Evolutionary conservation across 768 basidiomycete species (phyloP).

Genomic region (Lyophyllum atratum): DNA sequence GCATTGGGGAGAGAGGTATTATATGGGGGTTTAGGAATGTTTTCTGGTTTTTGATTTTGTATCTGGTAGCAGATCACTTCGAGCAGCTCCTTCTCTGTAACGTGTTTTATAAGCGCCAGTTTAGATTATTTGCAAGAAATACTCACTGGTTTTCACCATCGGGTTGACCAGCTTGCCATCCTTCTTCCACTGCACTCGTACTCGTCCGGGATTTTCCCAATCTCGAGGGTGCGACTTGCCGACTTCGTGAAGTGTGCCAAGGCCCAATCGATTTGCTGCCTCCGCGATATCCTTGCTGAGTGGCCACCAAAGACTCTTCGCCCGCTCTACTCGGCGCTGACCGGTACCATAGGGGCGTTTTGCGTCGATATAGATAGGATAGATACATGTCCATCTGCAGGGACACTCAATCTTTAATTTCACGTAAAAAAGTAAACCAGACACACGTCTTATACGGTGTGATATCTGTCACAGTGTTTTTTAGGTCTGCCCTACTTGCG

Average conservation of each 20-base stretch:
- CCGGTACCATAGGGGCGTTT: constrained; percentile 87
- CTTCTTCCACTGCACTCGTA: constrained; percentile 91
- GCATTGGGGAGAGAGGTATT: constrained; percentile 32
- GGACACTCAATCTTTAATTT: constrained; percentile 18
- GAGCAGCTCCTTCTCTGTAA: constrained; percentile 75
- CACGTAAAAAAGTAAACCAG: constrained; percentile 12
- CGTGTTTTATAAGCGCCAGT: neutral
- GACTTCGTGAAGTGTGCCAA: constrained; percentile 86
- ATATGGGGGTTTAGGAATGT: constrained; percentile 66
- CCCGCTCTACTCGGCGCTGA: constrained; percentile 77
- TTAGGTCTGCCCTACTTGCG: constrained; percentile 23
- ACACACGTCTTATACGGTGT: constrained; percentile 84
- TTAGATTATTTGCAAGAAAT: neutral
- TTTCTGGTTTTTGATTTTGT: constrained; percentile 72
- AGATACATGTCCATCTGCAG: constrained; percentile 90
- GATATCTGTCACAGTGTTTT: constrained; percentile 62
- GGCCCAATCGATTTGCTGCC: constrained; percentile 73
- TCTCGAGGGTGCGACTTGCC: constrained; percentile 91
- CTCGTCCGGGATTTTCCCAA: constrained; percentile 97
- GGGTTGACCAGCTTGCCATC: constrained; percentile 68
- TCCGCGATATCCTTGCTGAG: constrained; percentile 91
- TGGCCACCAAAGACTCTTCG: constrained; percentile 91
- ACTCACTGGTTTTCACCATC: constrained; percentile 75
- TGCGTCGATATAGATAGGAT: constrained; percentile 96
- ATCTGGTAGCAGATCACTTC: constrained; percentile 76